phyloP scores from a whole-genome alignment of 1,284 basidiomycete genomes.

The Irpex sp. region DNA sequence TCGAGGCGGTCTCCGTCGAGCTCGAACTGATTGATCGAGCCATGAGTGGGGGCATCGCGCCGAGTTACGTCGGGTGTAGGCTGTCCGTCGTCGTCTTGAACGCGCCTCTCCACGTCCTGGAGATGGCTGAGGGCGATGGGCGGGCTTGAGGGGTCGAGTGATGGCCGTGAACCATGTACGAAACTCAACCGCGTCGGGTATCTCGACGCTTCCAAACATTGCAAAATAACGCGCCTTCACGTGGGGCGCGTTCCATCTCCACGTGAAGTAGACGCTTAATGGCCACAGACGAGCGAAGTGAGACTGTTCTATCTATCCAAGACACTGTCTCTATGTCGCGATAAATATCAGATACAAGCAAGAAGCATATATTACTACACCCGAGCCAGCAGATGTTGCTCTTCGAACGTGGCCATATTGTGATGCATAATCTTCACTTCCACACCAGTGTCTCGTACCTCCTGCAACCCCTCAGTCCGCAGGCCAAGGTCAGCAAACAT shows the following conservation, averaged over 20 bases:
- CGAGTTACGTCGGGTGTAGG: background rate
- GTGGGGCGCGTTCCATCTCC: background rate
- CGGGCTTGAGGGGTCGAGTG: conserved; percentile 2
- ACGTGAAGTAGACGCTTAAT: background rate
- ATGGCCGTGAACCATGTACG: background rate
- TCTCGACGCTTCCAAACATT: background rate
- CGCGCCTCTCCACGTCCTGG: background rate
- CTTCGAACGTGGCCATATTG: background rate
- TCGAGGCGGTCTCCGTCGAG: background rate
- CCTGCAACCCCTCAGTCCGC: background rate
- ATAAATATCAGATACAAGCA: too few relatives aligned
- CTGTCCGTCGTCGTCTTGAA: background rate
- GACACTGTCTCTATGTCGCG: too few relatives aligned
- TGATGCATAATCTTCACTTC: background rate
- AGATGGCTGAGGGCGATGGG: background rate
- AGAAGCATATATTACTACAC: background rate
- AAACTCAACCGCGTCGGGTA: conserved; percentile 1
- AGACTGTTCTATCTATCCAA: background rate
- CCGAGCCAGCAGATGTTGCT: background rate
- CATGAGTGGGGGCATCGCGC: conserved; percentile 10
- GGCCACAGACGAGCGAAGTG: background rate
- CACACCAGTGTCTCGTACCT: background rate
- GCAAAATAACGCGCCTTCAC: conserved; percentile 2
- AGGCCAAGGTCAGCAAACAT: background rate
- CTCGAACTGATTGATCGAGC: background rate